A percentile compares a stretch with the other conserved stretches of the same genome.
Evolutionary conservation across 305 asterid genomes (phyloP).

Genomic region (Caryopteris hybrid): DNA sequence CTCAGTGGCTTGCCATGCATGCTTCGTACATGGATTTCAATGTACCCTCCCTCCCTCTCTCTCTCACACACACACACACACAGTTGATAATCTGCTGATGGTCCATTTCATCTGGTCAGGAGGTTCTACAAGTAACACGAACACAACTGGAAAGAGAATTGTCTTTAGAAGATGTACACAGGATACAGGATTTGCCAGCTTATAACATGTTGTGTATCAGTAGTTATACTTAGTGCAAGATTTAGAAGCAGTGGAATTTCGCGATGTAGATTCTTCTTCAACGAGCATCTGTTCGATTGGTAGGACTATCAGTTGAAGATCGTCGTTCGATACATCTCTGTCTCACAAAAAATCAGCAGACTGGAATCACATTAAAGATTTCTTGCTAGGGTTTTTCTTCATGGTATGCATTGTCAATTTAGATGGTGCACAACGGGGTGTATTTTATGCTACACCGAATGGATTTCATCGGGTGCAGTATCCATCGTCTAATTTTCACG

Average conservation of each 20-base stretch:
- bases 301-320: no score
- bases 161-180: conserved; percentile 72
- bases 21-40: conserved; percentile 99
- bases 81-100: background rate
- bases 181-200: conserved; percentile 78
- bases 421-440: background rate
- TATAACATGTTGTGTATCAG: conserved; percentile 58
- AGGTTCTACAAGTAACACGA: conserved; percentile 71
- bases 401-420: background rate
- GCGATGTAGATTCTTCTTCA: background rate
- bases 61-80: background rate
- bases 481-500: background rate
- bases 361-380: no score
- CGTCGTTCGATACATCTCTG: no score
- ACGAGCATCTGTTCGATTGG: background rate
- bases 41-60: conserved; percentile 38
- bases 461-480: background rate
- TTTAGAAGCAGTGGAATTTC: background rate
- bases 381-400: no score
- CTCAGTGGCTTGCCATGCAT: conserved; percentile 98
- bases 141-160: conserved; percentile 80
- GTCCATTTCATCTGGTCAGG: conserved; percentile 31
- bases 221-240: conserved; percentile 16
- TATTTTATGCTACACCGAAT: background rate
- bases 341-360: no score